These are phyloP conservation scores for Hypoxylon lienhwacheense DNA, from an alignment of 495 filamentous ascomycete species.

Conservation along the genomic window DNA sequence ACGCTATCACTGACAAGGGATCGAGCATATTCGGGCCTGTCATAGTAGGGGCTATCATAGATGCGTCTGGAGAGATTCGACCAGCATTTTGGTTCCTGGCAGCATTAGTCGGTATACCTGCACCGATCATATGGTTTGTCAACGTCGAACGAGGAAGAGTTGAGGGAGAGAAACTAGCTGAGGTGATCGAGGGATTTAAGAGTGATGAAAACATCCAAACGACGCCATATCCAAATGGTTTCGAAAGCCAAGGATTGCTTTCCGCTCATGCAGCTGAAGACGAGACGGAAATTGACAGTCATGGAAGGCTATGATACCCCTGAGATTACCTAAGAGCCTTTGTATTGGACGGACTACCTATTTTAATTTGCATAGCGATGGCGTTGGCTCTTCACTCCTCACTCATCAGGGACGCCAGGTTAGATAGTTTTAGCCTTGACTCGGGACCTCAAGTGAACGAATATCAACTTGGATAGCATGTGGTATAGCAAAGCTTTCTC, in stretches of 20 bases:
- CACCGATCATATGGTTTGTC: slow-evolving; percentile 81
- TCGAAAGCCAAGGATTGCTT: slow-evolving; percentile 41
- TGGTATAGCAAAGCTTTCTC: no score
- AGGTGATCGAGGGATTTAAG: slow-evolving; percentile 63
- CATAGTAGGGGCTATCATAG: slow-evolving; percentile 90
- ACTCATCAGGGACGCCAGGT: not conserved
- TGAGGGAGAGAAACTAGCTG: slow-evolving; percentile 72
- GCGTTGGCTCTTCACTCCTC: slow-evolving; percentile 39
- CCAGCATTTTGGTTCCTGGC: slow-evolving; percentile 94
- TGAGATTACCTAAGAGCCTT: not conserved
- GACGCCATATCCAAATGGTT: slow-evolving; percentile 5
- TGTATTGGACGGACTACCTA: slow-evolving; percentile 7
- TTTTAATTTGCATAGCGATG: slow-evolving; percentile 49
- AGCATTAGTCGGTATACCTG: slow-evolving; percentile 74
- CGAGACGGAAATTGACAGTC: slow-evolving; percentile 4
- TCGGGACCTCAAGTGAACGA: slow-evolving; percentile 4
- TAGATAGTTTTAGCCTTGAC: no score
- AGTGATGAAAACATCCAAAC: slow-evolving; percentile 33
- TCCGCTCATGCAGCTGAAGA: slow-evolving; percentile 39
- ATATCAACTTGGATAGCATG: no score
- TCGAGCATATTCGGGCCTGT: slow-evolving; percentile 91
- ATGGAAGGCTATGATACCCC: slow-evolving; percentile 5
- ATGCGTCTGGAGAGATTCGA: slow-evolving; percentile 84
- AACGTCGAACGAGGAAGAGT: slow-evolving; percentile 85
- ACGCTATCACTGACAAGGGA: slow-evolving; percentile 97